These are phyloP conservation scores for Colletotrichum abscissum DNA, from an alignment of 2,329 filamentous ascomycete species.

Conservation along the genomic window DNA sequence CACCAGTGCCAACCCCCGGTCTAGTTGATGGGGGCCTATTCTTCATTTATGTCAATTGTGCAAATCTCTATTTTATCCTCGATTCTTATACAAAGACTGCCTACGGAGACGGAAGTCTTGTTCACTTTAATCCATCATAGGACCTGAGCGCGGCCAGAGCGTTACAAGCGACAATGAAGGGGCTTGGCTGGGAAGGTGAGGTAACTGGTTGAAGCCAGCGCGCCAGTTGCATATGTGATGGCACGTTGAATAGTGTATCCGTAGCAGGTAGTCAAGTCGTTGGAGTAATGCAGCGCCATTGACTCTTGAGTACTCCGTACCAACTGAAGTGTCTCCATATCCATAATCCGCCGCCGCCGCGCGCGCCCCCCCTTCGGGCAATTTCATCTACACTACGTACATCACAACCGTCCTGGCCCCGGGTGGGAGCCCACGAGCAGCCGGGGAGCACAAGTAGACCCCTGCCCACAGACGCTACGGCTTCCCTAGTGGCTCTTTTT, in stretches of 20 bases:
- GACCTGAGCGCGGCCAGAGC: conserved; percentile 26
- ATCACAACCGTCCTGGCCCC: conserved; percentile 49
- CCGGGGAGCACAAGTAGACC: conserved; percentile 36
- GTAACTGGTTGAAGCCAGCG: conserved; percentile 26
- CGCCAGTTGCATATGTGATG: conserved; percentile 42
- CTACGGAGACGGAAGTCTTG: neutral
- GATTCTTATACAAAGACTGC: neutral
- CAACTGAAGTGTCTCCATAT: conserved; percentile 37
- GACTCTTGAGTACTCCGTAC: conserved; percentile 8
- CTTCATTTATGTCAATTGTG: conserved; percentile 12
- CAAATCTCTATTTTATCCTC: conserved; percentile 4
- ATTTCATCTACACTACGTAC: conserved; percentile 56
- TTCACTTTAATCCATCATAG: neutral
- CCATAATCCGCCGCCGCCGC: conserved; percentile 20
- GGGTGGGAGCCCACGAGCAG: conserved; percentile 36
- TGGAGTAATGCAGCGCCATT: conserved; percentile 42
- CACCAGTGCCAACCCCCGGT: neutral
- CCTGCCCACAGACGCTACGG: conserved; percentile 36
- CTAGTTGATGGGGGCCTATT: neutral
- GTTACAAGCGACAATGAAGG: conserved; percentile 10
- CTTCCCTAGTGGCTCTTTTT: conserved; percentile 40
- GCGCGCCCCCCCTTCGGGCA: conserved; percentile 50
- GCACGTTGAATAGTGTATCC: conserved; percentile 34
- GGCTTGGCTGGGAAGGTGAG: conserved; percentile 24
- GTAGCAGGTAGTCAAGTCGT: conserved; percentile 9